These are phyloP conservation scores for Papiliotrema terrestris DNA, from an alignment of 1,284 basidiomycete species.

Conservation along the genomic window DNA sequence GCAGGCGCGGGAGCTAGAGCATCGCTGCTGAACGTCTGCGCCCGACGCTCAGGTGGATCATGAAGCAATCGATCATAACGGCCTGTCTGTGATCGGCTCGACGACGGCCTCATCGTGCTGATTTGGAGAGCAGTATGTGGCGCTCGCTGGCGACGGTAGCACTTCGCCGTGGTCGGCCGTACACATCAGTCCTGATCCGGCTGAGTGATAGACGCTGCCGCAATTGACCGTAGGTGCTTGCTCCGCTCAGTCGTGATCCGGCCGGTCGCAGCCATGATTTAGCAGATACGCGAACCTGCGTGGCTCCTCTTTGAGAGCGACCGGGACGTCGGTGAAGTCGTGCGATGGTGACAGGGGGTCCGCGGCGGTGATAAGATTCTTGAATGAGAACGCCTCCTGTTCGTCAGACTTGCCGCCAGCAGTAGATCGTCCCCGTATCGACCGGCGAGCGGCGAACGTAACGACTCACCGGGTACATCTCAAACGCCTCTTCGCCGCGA, in stretches of 20 bases:
- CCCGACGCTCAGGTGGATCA: too few species aligned
- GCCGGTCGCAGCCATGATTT: conserved; percentile 19
- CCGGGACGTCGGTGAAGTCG: conserved; percentile 17
- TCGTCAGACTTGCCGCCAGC: not conserved
- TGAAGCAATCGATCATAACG: too few species aligned
- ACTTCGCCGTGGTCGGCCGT: too few species aligned
- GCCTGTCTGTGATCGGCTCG: too few species aligned
- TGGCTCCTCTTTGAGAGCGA: conserved; percentile 17
- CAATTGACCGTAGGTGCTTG: too few species aligned
- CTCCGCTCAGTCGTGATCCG: not conserved
- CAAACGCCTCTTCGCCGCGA: conserved; percentile 24
- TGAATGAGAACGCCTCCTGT: conserved; percentile 28
- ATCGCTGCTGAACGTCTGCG: too few species aligned
- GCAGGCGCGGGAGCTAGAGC: too few species aligned
- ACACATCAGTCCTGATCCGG: too few species aligned
- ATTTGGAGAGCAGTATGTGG: too few species aligned
- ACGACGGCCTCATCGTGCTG: too few species aligned
- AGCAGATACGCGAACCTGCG: conserved; percentile 21
- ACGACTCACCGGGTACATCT: conserved; percentile 30
- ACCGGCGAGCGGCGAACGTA: not conserved
- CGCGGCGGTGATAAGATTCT: conserved; percentile 22
- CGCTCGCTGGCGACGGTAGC: too few species aligned
- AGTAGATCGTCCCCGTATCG: not conserved
- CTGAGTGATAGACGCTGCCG: too few species aligned
- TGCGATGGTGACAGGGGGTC: conserved; percentile 6